Percentiles rank a stretch among this genome's conserved stretches.
Evolutionary conservation across 2,329 filamentous ascomycete genomes (phyloP).

Genomic region (Fusarium denticulatum): DNA sequence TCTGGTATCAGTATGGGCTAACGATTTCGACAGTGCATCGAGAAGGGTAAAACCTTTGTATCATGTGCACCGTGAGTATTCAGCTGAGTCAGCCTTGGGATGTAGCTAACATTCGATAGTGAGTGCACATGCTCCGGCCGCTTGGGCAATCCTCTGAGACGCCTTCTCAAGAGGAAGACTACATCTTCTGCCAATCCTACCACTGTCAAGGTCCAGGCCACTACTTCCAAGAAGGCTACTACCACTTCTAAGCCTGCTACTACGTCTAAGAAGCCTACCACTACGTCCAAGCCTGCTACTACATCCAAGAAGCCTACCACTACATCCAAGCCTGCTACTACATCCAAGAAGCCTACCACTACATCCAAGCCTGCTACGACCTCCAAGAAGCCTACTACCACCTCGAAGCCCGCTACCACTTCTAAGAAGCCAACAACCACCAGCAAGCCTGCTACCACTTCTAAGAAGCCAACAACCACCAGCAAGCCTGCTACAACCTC

Average conservation of each 20-base stretch:
- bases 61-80: constrained; percentile 6
- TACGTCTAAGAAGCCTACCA: neutral
- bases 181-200: neutral
- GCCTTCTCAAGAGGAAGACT: neutral
- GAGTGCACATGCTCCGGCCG: constrained; percentile 4
- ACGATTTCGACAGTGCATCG: neutral
- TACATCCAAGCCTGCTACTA: neutral
- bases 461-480: neutral
- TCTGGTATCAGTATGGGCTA: neutral
- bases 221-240: neutral
- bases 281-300: neutral
- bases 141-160: neutral
- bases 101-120: neutral
- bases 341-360: neutral
- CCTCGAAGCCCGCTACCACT: neutral
- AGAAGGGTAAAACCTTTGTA: neutral
- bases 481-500: neutral
- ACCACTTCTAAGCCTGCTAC: neutral
- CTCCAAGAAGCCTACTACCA: neutral
- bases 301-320: neutral
- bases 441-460: neutral
- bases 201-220: neutral
- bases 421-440: neutral
- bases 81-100: neutral
- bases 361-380: neutral